Base-by-base conservation (phyloP, 1,139 yeast species). In the Taphrina pruni region DNA sequence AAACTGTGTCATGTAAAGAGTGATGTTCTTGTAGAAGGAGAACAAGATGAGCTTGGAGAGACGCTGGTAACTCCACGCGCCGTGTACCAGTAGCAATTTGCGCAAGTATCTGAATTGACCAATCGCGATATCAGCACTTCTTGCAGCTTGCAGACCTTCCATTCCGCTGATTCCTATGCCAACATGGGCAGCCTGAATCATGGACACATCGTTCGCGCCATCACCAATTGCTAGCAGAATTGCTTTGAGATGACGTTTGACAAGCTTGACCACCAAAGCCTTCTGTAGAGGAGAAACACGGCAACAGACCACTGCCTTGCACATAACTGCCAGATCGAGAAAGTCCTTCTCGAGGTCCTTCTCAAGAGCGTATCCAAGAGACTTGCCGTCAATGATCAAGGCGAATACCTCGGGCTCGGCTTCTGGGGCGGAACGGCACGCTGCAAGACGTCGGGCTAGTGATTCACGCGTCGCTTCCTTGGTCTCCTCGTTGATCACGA, bases 101-200 rank as follows among this genome's bases (percentile, higher is more conserved):
- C 87, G 86, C 80, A 95, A 83, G 77, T 85, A 94, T 77, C 88
- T 87, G 84, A 95, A 95, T 78, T 95, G 99, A 0, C 97, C 99
- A 79, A 95, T 91, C 0, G 98, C 93, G 71, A 94, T 87, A 82
- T 95, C 99, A 0, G 99, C 99, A 78, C 96, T 88, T 78, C 99
- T 85, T 0, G 99, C 98, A 8, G 99, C 99, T 79, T 95, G 99
- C 92, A 93, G 93, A 74, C 99, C 99, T 80, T 95, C 99, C 90
- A 91, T 90, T 74, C 99, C 99, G 76, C 95, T 90, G 74, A 94
- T 94, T 77, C 99, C 99, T 58, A 94, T 96, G 71, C 99, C 99
- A 65, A 94, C 97, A 78, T 94, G 97, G 0, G 99, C 99, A 14
- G 98, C 97, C 79, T 94, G 99, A 74, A 94, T 94, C 99, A 94